A percentile compares a stretch with the other conserved stretches of the same genome.
Conservation (phyloP, 768 basidiomycete genomes). For the Clitopilus hobsonii region DNA sequence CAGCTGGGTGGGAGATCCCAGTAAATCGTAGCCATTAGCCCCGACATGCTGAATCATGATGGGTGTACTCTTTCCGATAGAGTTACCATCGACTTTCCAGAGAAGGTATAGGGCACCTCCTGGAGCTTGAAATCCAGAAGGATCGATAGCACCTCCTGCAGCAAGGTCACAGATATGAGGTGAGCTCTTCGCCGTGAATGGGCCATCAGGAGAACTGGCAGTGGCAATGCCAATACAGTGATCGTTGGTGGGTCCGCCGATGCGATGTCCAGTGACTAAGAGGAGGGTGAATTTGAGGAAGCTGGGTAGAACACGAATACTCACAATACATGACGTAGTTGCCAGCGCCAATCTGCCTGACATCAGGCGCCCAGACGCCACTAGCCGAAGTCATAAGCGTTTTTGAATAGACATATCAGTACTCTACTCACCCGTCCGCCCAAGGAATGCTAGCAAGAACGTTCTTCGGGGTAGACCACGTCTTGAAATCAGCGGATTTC, state of each 20-base stretch:
- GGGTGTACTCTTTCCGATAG: conserved; percentile 2
- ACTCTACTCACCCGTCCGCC: conserved; percentile 1
- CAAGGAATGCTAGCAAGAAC: conserved; percentile 1
- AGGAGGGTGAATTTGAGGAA: background rate
- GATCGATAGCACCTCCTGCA: conserved; percentile 1
- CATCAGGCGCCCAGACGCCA: conserved; percentile 3
- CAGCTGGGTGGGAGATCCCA: background rate
- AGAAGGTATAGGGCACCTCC: conserved; percentile 4
- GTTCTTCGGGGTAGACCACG: background rate
- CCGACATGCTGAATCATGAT: conserved; percentile 5
- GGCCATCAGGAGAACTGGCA: background rate
- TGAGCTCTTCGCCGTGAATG: background rate
- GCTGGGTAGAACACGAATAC: background rate
- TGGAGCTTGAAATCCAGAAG: conserved; percentile 2
- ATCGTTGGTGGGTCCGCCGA: conserved; percentile 1
- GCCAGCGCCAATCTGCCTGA: background rate
- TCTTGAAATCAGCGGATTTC: background rate
- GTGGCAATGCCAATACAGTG: conserved; percentile 4
- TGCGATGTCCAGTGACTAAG: conserved; percentile 3
- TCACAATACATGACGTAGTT: conserved; percentile 5
- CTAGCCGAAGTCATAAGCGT: background rate
- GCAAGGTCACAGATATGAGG: conserved; percentile 3
- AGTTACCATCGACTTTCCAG: conserved; percentile 5
- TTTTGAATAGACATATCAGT: background rate
- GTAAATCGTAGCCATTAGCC: conserved; percentile 1